A percentile compares a stretch with the other conserved stretches of the same genome.
These are phyloP conservation scores for Epichloe aotearoae DNA, from an alignment of 2,329 filamentous ascomycete genomes.

Conservation along the genomic window DNA sequence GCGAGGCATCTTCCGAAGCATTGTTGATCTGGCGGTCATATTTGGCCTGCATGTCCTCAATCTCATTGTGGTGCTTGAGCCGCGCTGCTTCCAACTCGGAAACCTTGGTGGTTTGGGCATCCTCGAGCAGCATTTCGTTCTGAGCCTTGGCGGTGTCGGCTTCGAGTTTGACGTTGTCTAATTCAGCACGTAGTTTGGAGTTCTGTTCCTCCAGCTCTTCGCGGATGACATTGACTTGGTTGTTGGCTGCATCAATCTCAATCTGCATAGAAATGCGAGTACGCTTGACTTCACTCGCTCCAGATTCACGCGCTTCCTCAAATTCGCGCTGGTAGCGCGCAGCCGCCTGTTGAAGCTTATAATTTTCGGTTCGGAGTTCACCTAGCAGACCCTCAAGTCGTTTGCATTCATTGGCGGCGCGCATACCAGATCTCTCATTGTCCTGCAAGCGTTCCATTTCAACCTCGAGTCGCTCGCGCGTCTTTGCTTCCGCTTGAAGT, in stretches of 20 bases:
- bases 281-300: constrained; percentile 66
- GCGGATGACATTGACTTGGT: constrained; percentile 72
- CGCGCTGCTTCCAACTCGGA: constrained; percentile 36
- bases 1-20: constrained; percentile 67
- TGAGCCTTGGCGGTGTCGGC: constrained; percentile 68
- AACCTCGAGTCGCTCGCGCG: constrained; percentile 51
- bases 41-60: constrained; percentile 63
- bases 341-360: constrained; percentile 56
- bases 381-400: constrained; percentile 40
- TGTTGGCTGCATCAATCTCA: constrained; percentile 72
- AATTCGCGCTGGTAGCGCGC: constrained; percentile 68
- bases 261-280: constrained; percentile 66
- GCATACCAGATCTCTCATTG: constrained; percentile 51
- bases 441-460: constrained; percentile 53
- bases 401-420: constrained; percentile 48
- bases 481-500: constrained; percentile 61
- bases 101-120: constrained; percentile 57
- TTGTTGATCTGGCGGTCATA: constrained; percentile 64
- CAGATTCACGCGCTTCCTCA: constrained; percentile 69
- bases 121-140: constrained; percentile 74
- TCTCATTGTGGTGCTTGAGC: constrained; percentile 50
- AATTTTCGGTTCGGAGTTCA: constrained; percentile 53
- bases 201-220: constrained; percentile 74
- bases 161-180: constrained; percentile 68
- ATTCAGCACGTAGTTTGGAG: constrained; percentile 54